These are phyloP conservation scores for Isatis lusitanica DNA, from an alignment of 441 rosid species.

Conservation along the genomic window DNA sequence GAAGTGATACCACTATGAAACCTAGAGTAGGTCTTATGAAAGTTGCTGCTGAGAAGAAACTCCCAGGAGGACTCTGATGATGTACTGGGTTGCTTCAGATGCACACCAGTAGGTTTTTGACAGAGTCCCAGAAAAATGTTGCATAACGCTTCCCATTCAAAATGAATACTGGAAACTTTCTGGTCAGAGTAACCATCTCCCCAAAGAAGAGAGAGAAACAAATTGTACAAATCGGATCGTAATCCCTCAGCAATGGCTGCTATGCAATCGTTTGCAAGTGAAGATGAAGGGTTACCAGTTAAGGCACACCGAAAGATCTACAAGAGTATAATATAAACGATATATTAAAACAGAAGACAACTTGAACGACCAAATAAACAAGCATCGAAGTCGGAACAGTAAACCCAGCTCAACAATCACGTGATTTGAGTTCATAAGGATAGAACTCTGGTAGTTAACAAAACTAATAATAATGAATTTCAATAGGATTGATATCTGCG, in stretches of 20 bases:
- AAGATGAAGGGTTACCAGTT: slow-evolving; percentile 75
- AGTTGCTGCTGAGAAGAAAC: slow-evolving; percentile 79
- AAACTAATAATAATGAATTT: slow-evolving; percentile 16
- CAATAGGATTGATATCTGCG: slow-evolving; percentile 8
- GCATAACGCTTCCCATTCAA: slow-evolving; percentile 83
- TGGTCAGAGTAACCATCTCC: slow-evolving; percentile 58
- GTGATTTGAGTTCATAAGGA: slow-evolving; percentile 13
- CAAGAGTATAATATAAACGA: slow-evolving; percentile 25
- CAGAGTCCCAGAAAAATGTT: slow-evolving; percentile 65
- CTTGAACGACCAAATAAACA: slow-evolving; percentile 24
- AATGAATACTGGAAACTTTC: slow-evolving; percentile 55
- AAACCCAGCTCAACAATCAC: slow-evolving; percentile 16
- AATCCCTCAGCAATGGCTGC: slow-evolving; percentile 94
- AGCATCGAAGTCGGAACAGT: slow-evolving; percentile 1
- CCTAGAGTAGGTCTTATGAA: slow-evolving; percentile 70
- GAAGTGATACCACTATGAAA: slow-evolving; percentile 46
- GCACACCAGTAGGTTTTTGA: slow-evolving; percentile 45
- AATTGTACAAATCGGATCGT: slow-evolving; percentile 60
- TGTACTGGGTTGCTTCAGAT: slow-evolving; percentile 41
- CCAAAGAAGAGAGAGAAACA: slow-evolving; percentile 88
- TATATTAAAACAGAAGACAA: slow-evolving; percentile 9
- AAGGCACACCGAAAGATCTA: slow-evolving; percentile 90
- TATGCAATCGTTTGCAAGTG: slow-evolving; percentile 85
- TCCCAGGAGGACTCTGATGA: slow-evolving; percentile 73
- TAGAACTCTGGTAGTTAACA: slow-evolving; percentile 6